Evolutionary conservation across 169 alveolate species (phyloP), one percentile per base, ranked within the genome.

Genomic region (Eimeria sp.): DNA sequence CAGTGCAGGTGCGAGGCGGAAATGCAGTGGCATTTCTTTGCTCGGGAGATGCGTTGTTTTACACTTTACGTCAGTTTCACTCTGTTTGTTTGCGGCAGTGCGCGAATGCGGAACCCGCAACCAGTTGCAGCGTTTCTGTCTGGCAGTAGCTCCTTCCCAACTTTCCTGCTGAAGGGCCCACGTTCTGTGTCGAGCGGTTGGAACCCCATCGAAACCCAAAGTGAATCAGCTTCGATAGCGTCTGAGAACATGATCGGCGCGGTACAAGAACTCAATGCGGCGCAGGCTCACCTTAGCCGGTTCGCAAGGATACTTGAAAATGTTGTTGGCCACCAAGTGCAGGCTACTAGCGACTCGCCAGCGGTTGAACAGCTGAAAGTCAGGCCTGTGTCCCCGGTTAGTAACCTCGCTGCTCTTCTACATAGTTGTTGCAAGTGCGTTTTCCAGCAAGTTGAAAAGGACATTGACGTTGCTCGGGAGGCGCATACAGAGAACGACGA

Each of bases 401-500:
- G 90, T 25, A 10, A n/a, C 57, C 1, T 22, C 13, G 61, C 63
- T 76, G 10, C 47, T 7, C 73, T 16, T 51, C 18, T 27, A 6
- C 45, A 7, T 49, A 13, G 43, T 14, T 49, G n/a, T 49, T 10
- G 90, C 43, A 27, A 5, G 0, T 47, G 49, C 27, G 30, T 82
- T 54, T 27, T 16, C 14, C 45, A 82, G 90, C 54, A 82, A n/a
- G 90, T 82, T 18, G 54, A 51, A 30, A 82, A 40, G 72, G 90
- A 82, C 30, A 65, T 82, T 30, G 90, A 82, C 6, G 72, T 73
- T 49, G 90, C 90, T 65, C 67, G 57, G 49, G 90, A 82, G 49
- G 90, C 90, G 22, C 67, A 82, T 25, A 82, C 90, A 49, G 90
- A 82, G 58, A 82, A 82, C n/a, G 90, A 82, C 49, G 90, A 82